Conservation (phyloP, 805 yeast species). For the Candida palmyrensis region DNA sequence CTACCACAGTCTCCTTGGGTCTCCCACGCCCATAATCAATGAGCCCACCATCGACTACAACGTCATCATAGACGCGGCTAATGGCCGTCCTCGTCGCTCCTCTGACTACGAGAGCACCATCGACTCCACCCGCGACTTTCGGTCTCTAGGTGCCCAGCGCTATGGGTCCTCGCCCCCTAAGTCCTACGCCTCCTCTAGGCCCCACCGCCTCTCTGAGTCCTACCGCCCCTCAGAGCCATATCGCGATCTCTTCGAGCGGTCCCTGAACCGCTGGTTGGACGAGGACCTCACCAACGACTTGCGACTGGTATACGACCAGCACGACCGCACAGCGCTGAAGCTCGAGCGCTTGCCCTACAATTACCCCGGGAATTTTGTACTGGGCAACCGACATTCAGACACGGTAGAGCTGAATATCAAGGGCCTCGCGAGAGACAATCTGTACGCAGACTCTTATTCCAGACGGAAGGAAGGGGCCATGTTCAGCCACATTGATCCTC, state of each 20-base stretch:
- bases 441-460: not conserved
- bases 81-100: too few relatives aligned
- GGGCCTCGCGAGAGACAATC: not conserved
- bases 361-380: conserved; percentile 4
- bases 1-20: conserved; percentile 6
- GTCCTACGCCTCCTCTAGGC: too few relatives aligned
- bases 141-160: not conserved
- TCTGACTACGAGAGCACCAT: conserved; percentile 1
- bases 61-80: not conserved
- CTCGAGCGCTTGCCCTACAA: conserved; percentile 3
- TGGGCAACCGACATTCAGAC: not conserved
- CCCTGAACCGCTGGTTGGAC: not conserved
- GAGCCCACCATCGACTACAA: conserved; percentile 34
- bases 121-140: conserved; percentile 1
- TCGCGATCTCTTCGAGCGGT: conserved; percentile 2
- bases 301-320: conserved; percentile 3
- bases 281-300: conserved; percentile 8
- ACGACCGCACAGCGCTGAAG: conserved; percentile 5
- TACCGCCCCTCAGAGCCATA: conserved; percentile 2
- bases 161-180: not conserved
- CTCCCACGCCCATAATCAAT: conserved; percentile 18
- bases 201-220: too few relatives aligned
- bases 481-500: too few relatives aligned
- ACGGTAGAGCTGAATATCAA: not conserved
- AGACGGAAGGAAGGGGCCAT: too few relatives aligned